These are phyloP conservation scores for Zygosaccharomyces bisporus DNA, from an alignment of 805 yeast genomes.

Conservation along the genomic window DNA sequence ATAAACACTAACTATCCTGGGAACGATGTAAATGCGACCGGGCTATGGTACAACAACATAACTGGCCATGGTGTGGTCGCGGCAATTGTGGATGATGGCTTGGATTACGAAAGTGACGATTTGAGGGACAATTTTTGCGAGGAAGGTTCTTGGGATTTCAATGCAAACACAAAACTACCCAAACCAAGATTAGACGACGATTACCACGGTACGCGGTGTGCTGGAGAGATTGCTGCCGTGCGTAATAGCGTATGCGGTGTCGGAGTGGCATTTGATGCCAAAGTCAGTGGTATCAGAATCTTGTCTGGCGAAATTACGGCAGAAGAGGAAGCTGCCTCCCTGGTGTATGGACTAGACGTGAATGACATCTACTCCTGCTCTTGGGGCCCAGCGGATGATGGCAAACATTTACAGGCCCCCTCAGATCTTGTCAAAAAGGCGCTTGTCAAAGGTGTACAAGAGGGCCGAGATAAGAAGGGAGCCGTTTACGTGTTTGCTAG, in stretches of 20 bases:
- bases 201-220: slow-evolving; percentile 95
- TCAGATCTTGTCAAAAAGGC: slow-evolving; percentile 74
- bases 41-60: slow-evolving; percentile 76
- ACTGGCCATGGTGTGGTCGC: slow-evolving; percentile 81
- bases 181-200: slow-evolving; percentile 78
- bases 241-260: slow-evolving; percentile 89
- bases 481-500: slow-evolving; percentile 91
- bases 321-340: slow-evolving; percentile 88
- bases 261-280: slow-evolving; percentile 88
- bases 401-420: slow-evolving; percentile 81
- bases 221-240: slow-evolving; percentile 93
- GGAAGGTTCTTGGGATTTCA: slow-evolving; percentile 92
- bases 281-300: slow-evolving; percentile 87
- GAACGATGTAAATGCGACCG: slow-evolving; percentile 80
- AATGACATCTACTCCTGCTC: slow-evolving; percentile 96
- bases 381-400: slow-evolving; percentile 98
- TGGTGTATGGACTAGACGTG: slow-evolving; percentile 71
- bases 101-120: slow-evolving; percentile 78
- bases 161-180: slow-evolving; percentile 70
- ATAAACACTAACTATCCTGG: slow-evolving; percentile 69
- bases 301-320: slow-evolving; percentile 74
- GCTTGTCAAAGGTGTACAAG: slow-evolving; percentile 73
- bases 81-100: slow-evolving; percentile 92
- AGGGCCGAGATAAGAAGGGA: slow-evolving; percentile 80
- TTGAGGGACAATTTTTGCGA: slow-evolving; percentile 61